Evolutionary conservation across 768 basidiomycete species (phyloP).

Genomic region (Serendipita sp.): DNA sequence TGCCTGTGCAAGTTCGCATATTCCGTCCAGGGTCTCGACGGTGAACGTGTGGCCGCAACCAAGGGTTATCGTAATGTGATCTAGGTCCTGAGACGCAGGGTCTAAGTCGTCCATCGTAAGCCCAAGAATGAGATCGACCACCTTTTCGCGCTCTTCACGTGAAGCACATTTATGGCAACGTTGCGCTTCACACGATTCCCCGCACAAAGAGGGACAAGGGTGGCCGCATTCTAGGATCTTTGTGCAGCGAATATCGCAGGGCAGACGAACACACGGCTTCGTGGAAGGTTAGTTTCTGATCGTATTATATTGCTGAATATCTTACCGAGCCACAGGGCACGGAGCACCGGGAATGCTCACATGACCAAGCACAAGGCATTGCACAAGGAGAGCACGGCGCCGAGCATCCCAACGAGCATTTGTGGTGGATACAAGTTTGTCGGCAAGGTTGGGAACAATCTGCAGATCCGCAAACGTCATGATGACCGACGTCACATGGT

Average conservation of each 20-base stretch:
- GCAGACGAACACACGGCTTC: constrained; percentile 48
- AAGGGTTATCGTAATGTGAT: constrained; percentile 44
- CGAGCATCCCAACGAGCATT: constrained; percentile 34
- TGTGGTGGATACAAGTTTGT: constrained; percentile 39
- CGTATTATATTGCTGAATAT: constrained; percentile 5
- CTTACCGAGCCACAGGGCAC: constrained; percentile 57
- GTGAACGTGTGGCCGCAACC: constrained; percentile 55
- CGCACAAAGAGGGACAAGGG: constrained; percentile 55
- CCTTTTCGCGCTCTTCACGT: constrained; percentile 19
- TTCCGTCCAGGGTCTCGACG: constrained; percentile 53
- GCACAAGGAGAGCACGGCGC: constrained; percentile 46
- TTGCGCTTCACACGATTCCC: constrained; percentile 44
- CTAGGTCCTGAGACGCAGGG: constrained; percentile 24
- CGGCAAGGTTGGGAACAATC: constrained; percentile 33
- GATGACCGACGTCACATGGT: constrained; percentile 27
- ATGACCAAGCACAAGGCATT: constrained; percentile 45
- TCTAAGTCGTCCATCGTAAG: constrained; percentile 35
- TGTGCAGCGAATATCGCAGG: constrained; percentile 42
- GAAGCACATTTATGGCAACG: constrained; percentile 37
- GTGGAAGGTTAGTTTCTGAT: background rate
- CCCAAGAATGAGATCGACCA: constrained; percentile 47
- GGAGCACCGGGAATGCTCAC: constrained; percentile 38
- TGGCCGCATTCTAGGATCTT: constrained; percentile 41
- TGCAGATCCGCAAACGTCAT: constrained; percentile 31
- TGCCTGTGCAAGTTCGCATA: constrained; percentile 34